Evolutionary conservation across 352 stramenopile species (phyloP).

Genomic region (Globisporangium middletonii): DNA sequence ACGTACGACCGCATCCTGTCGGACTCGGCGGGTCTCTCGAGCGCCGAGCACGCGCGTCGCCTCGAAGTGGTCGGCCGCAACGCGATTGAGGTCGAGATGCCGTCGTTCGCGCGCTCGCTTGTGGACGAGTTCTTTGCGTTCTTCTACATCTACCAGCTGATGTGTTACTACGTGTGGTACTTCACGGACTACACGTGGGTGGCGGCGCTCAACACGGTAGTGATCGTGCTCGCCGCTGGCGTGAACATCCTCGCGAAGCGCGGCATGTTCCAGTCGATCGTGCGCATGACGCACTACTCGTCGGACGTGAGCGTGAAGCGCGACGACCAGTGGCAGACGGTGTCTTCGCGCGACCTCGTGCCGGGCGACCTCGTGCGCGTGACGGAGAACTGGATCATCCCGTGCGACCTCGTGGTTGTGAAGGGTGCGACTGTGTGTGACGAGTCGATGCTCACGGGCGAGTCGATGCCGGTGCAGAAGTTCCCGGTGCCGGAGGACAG

Average conservation of each 20-base stretch:
- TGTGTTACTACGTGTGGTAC: slow-evolving; percentile 84
- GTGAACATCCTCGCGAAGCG: slow-evolving; percentile 73
- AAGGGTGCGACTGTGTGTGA: slow-evolving; percentile 66
- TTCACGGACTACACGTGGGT: slow-evolving; percentile 65
- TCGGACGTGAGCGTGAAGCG: slow-evolving; percentile 66
- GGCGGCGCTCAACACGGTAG: slow-evolving; percentile 46
- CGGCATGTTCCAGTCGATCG: slow-evolving; percentile 41
- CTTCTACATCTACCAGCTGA: slow-evolving; percentile 83
- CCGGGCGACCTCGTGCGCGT: slow-evolving; percentile 68
- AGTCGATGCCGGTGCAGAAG: slow-evolving; percentile 88
- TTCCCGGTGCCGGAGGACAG: slow-evolving; percentile 50
- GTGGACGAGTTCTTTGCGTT: slow-evolving; percentile 64
- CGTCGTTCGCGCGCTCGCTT: slow-evolving; percentile 37
- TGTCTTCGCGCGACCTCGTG: slow-evolving; percentile 46
- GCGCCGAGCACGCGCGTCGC: slow-evolving; percentile 25
- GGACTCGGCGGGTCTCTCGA: slow-evolving; percentile 42
- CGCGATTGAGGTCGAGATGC: slow-evolving; percentile 60
- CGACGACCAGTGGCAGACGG: slow-evolving; percentile 37
- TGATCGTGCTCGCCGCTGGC: slow-evolving; percentile 42
- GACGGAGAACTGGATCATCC: slow-evolving; percentile 59
- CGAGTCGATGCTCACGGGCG: slow-evolving; percentile 70
- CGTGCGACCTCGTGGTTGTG: slow-evolving; percentile 65
- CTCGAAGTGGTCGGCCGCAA: slow-evolving; percentile 52
- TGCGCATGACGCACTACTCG: slow-evolving; percentile 59
- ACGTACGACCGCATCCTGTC: slow-evolving; percentile 42